phyloP scores from a whole-genome alignment of 768 basidiomycete species.

The Cyathus striatus region DNA sequence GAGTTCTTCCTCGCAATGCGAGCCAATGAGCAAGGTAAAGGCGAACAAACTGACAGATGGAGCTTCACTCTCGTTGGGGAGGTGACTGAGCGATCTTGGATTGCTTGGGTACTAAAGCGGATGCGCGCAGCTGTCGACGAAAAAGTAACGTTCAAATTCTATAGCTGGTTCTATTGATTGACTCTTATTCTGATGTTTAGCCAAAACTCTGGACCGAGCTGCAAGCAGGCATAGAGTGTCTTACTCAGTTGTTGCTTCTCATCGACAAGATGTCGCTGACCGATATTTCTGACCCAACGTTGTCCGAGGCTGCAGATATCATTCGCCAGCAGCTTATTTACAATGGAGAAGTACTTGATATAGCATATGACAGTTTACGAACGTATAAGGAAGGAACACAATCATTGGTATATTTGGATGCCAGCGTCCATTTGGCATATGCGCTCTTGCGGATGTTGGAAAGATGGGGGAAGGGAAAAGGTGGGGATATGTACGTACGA shows the following conservation, averaged over 20 bases:
- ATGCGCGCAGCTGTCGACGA: constrained; percentile 90
- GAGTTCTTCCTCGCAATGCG: constrained; percentile 76
- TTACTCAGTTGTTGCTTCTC: constrained; percentile 86
- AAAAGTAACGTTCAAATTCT: constrained; percentile 50
- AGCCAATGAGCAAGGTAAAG: constrained; percentile 28
- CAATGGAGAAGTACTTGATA: constrained; percentile 91
- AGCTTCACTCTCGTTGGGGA: constrained; percentile 74
- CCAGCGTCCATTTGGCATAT: constrained; percentile 80
- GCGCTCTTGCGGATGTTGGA: constrained; percentile 88
- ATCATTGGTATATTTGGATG: constrained; percentile 77
- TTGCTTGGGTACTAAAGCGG: constrained; percentile 84
- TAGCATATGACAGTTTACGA: constrained; percentile 72
- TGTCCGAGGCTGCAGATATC: constrained; percentile 73
- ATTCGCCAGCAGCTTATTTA: constrained; percentile 92
- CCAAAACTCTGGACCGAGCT: constrained; percentile 93
- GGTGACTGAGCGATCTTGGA: constrained; percentile 82
- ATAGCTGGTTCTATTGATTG: constrained; percentile 1
- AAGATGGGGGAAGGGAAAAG: constrained; percentile 71
- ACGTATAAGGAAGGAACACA: constrained; percentile 80
- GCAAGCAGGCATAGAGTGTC: constrained; percentile 90
- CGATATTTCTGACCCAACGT: constrained; percentile 33
- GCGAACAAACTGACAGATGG: constrained; percentile 35
- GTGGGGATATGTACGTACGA: constrained; percentile 73
- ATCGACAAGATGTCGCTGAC: constrained; percentile 78
- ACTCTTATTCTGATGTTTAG: constrained; percentile 36